Evolutionary conservation across 2,329 filamentous ascomycete species (phyloP).

Genomic region (Camillea tinctor): DNA sequence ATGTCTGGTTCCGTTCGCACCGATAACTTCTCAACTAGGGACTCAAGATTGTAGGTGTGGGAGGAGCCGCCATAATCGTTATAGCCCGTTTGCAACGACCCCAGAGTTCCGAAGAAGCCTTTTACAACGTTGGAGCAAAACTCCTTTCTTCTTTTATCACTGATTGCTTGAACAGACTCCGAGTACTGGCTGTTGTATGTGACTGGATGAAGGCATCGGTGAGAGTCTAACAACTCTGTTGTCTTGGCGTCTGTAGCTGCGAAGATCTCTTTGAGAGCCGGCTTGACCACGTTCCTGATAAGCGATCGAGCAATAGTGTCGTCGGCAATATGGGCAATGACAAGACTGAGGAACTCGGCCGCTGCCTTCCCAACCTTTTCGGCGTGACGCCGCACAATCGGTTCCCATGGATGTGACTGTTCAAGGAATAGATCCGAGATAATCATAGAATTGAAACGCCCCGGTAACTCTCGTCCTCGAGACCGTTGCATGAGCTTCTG

Average conservation of each 20-base stretch:
- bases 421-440: constrained; percentile 59
- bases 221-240: constrained; percentile 43
- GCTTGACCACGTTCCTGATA: constrained; percentile 37
- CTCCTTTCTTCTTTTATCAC: constrained; percentile 12
- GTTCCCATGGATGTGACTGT: constrained; percentile 55
- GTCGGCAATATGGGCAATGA: constrained; percentile 43
- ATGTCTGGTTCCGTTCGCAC: constrained; percentile 23
- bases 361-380: constrained; percentile 47
- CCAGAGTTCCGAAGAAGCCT: constrained; percentile 20
- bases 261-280: constrained; percentile 38
- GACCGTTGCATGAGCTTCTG: constrained; percentile 38
- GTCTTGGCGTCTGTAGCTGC: constrained; percentile 39
- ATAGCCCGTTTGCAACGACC: background rate
- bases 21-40: constrained; percentile 17
- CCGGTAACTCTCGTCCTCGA: constrained; percentile 57
- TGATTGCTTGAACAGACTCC: constrained; percentile 34
- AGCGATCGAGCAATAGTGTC: constrained; percentile 38
- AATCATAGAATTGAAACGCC: constrained; percentile 59
- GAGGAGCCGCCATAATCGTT: background rate
- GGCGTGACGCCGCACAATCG: constrained; percentile 47
- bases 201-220: constrained; percentile 47
- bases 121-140: constrained; percentile 16
- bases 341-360: constrained; percentile 44
- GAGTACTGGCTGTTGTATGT: constrained; percentile 53
- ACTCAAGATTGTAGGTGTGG: constrained; percentile 15